Base-by-base conservation (phyloP, 1,139 yeast species). In the Blastobotrys persicus region DNA sequence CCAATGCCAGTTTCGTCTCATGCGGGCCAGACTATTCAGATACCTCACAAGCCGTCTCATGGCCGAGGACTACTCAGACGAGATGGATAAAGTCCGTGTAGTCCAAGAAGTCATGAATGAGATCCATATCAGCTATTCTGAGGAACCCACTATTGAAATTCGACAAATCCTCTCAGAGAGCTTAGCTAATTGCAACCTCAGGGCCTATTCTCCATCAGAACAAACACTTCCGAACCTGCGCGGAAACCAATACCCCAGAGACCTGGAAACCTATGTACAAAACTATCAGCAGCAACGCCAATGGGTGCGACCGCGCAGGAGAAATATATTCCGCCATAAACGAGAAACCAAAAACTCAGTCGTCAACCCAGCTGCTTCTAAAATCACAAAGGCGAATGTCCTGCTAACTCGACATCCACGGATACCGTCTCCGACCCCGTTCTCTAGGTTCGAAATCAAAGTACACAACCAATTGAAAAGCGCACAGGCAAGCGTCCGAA, bases 91-190 rank as follows among this genome's bases (percentile, higher is more conserved):
- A 14, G 41, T 37, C 14, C 18, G 41, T 7, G 28, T 37, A 4
- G 41, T 37, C 7, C 41, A 37, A 37, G 41, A 37, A 12, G 41
- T 28, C 5, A 37, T 37, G 41, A 37, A 37, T 18, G 41, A 37
- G 28, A 37, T 37, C 11, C 41, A 37, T 12, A 37, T 37, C 28
- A 19, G 26, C 26, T 37, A 37, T 19, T 37, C 41, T 3, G 28
- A 19, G 6, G 41, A 37, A 18, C 41, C 41, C 28, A 37, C 18
- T 12, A 13, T 16, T 5, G 16, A 37, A 19, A 37, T 37, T 16
- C 11, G 41, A 37, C 41, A 37, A n/a, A n/a, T 37, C 13, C 41
- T 37, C 19, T 37, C 41, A 11, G 28, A 19, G n/a, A 23, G 31
- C 11, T 12, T 37, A 14, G 41, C 41, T 4, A 37, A 37, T 18